Conservation (phyloP, 2,329 filamentous ascomycete genomes). For the Zasmidium cellare region DNA sequence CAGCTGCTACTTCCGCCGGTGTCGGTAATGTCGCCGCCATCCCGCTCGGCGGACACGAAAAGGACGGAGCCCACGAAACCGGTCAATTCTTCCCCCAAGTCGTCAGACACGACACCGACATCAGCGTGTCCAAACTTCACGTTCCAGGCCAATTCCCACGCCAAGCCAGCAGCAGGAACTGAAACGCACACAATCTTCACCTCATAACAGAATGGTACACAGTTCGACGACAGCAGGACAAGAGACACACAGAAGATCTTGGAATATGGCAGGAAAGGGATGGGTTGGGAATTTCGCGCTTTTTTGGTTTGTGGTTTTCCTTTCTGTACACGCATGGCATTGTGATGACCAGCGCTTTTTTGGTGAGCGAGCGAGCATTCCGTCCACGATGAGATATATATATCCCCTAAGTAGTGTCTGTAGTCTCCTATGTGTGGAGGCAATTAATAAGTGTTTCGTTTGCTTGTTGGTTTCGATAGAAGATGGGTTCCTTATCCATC, state of each 20-base stretch:
- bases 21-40: constrained; percentile 7
- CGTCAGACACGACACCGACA: constrained; percentile 46
- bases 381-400: neutral
- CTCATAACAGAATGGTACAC: neutral
- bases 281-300: neutral
- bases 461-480: too few relatives aligned
- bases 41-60: constrained; percentile 34
- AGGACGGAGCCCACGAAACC: constrained; percentile 35
- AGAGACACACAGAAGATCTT: neutral
- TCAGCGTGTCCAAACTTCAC: constrained; percentile 63
- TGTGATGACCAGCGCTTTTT: neutral
- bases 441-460: too few relatives aligned
- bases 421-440: too few relatives aligned
- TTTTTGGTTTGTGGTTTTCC: neutral
- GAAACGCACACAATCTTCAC: neutral
- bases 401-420: neutral
- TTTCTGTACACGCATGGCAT: neutral
- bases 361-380: neutral
- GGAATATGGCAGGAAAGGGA: neutral
- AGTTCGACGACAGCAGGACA: neutral
- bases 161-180: neutral
- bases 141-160: constrained; percentile 63
- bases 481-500: too few relatives aligned
- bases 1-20: neutral
- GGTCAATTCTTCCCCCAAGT: constrained; percentile 52